Evolutionary conservation across 768 basidiomycete species (phyloP), one percentile per base, ranked within the genome.

Genomic region (Leccinum disarticulatum): DNA sequence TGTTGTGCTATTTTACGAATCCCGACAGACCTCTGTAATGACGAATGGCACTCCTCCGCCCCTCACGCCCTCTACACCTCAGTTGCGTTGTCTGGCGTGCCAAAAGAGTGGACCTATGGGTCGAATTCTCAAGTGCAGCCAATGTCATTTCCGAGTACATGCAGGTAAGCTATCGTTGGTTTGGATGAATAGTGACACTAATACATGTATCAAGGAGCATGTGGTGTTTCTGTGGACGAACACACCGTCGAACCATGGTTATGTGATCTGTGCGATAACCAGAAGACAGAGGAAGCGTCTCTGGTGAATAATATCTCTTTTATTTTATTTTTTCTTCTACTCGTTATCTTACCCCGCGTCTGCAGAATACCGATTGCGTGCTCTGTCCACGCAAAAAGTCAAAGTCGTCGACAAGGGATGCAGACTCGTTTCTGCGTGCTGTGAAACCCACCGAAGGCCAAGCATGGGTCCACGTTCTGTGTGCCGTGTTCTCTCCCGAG

Each of bases 391-490:
- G 84, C 19, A 62, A 51, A 48, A 75, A 61, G 53, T 66, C 61
- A 7, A 66, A 59, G 68, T 69, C 73, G 6, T 73, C 77, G 30
- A 76, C 77, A 54, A 81, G 84, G 43, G 76, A 83, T 5, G 66
- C 83, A 5, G 84, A 88, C 66, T 81, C 80, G 31, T 95, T 81
- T 70, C 76, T 95, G 58, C 82, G 92, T 57, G 85, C 86, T 46
- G 86, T 85, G 69, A 96, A 95, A 69, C 92, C 92, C 7, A 96
- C 95, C 0, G 95, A 97, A 77, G 92, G 93, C 10, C 89, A 93
- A 72, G 88, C 90, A 57, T 97, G 95, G 95, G 87, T 87, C 0
- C 96, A 98, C 70, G 80, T 95, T 33, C 75, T 97, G 4, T 98
- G 96, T 76, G 85, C 95, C 3, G 85, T 91, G 1, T 98, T 93